Conservation (phyloP, 306 rosid genomes). For the Cucurbita ficifolia region DNA sequence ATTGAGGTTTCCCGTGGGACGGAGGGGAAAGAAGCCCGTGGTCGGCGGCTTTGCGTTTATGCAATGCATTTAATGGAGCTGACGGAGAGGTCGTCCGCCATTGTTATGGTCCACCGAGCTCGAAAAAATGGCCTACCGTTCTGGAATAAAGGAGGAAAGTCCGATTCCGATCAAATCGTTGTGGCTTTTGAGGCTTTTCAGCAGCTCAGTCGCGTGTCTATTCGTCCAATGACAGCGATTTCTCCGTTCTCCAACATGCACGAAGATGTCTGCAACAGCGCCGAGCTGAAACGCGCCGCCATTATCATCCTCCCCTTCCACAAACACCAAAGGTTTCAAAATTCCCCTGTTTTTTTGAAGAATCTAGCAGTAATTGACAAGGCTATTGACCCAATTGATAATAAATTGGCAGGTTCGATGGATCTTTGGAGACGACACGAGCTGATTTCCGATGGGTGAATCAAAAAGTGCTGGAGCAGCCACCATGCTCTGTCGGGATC, state of each 20-base stretch:
- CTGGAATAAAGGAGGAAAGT: conserved; percentile 30
- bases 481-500: conserved; percentile 61
- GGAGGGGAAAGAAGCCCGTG: conserved; percentile 4
- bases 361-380: background rate
- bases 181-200: conserved; percentile 47
- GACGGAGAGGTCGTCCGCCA: conserved; percentile 48
- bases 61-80: conserved; percentile 83
- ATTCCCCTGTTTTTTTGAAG: too few species aligned
- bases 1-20: conserved; percentile 71
- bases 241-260: conserved; percentile 29
- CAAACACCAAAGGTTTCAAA: conserved; percentile 24
- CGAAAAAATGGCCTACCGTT: conserved; percentile 49
- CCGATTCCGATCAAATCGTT: conserved; percentile 24
- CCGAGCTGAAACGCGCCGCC: conserved; percentile 33
- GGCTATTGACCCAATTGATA: background rate
- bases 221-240: conserved; percentile 71
- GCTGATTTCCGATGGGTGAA: conserved; percentile 31
- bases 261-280: conserved; percentile 38
- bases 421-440: conserved; percentile 32
- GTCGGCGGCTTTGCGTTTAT: conserved; percentile 47
- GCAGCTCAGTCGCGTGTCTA: conserved; percentile 37
- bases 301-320: conserved; percentile 56
- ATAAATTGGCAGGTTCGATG: conserved; percentile 20
- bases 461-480: conserved; percentile 30
- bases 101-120: conserved; percentile 49